phyloP scores from a whole-genome alignment of 2,329 filamentous ascomycete genomes.

The Orbilia quercus region DNA sequence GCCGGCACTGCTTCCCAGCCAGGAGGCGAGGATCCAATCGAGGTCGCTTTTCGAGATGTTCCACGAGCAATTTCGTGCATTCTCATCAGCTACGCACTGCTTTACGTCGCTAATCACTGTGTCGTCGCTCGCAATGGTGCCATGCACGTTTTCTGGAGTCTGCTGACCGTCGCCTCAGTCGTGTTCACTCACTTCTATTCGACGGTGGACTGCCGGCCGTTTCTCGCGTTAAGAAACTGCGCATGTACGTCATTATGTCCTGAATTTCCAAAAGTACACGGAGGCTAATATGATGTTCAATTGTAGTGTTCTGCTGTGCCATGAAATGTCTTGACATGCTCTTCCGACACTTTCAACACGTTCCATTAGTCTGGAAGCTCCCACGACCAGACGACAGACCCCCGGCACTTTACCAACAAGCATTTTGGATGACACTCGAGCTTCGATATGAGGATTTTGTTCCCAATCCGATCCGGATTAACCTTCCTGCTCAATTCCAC shows the following conservation, averaged over 20 bases:
- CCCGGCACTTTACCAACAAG: slow-evolving; percentile 41
- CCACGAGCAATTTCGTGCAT: slow-evolving; percentile 40
- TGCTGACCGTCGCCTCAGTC: slow-evolving; percentile 25
- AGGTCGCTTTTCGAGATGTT: slow-evolving; percentile 47
- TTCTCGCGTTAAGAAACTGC: slow-evolving; percentile 41
- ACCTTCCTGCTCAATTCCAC: slow-evolving; percentile 36
- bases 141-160: slow-evolving; percentile 19
- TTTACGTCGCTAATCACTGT: slow-evolving; percentile 44
- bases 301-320: slow-evolving; percentile 36
- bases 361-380: slow-evolving; percentile 36
- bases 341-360: slow-evolving; percentile 39
- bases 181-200: slow-evolving; percentile 49
- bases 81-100: slow-evolving; percentile 26
- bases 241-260: slow-evolving; percentile 29
- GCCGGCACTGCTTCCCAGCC: slow-evolving; percentile 45
- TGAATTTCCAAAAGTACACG: background rate
- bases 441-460: slow-evolving; percentile 51
- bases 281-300: background rate
- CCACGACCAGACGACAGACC: slow-evolving; percentile 24
- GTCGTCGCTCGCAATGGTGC: slow-evolving; percentile 35
- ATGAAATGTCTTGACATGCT: slow-evolving; percentile 51
- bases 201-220: slow-evolving; percentile 50
- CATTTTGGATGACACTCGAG: slow-evolving; percentile 48
- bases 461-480: slow-evolving; percentile 48
- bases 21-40: slow-evolving; percentile 40